Evolutionary conservation across 805 yeast genomes (phyloP).

Genomic region (Pichia insulana): DNA sequence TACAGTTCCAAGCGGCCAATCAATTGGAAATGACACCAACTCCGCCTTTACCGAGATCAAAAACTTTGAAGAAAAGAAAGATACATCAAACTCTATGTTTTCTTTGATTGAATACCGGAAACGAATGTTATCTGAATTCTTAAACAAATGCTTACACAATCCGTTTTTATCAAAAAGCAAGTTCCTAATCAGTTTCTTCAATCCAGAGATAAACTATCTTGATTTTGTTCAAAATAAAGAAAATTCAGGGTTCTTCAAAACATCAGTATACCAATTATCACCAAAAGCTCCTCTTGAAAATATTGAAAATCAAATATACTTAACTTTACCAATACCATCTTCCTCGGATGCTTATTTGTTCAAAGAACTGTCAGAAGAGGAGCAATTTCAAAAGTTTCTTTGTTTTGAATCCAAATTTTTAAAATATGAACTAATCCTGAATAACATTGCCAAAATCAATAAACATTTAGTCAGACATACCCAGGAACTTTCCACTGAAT

Average conservation of each 20-base stretch:
- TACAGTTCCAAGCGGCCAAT: background rate
- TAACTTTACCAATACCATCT: conserved; percentile 52
- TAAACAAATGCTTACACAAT: conserved; percentile 63
- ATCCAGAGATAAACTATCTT: conserved; percentile 77
- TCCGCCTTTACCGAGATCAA: background rate
- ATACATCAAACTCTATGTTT: conserved; percentile 5
- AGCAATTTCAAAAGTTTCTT: conserved; percentile 22
- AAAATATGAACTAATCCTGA: conserved; percentile 26
- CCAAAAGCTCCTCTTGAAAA: conserved; percentile 48
- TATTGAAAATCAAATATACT: conserved; percentile 48
- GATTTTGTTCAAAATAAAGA: conserved; percentile 60
- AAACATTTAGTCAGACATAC: conserved; percentile 37
- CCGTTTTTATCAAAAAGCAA: conserved; percentile 47
- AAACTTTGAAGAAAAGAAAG: background rate
- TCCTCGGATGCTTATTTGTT: conserved; percentile 20
- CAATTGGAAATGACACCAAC: background rate
- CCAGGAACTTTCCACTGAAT: conserved; percentile 38
- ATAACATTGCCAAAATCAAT: conserved; percentile 31
- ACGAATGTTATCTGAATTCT: conserved; percentile 65
- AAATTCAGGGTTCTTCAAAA: conserved; percentile 41
- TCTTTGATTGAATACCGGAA: conserved; percentile 49
- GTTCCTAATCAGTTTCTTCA: conserved; percentile 69
- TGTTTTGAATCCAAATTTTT: conserved; percentile 26
- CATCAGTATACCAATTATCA: conserved; percentile 46
- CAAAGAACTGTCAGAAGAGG: conserved; percentile 22